phyloP scores from a whole-genome alignment of 352 stramenopile genomes.

The Globisporangium echinulatum region DNA sequence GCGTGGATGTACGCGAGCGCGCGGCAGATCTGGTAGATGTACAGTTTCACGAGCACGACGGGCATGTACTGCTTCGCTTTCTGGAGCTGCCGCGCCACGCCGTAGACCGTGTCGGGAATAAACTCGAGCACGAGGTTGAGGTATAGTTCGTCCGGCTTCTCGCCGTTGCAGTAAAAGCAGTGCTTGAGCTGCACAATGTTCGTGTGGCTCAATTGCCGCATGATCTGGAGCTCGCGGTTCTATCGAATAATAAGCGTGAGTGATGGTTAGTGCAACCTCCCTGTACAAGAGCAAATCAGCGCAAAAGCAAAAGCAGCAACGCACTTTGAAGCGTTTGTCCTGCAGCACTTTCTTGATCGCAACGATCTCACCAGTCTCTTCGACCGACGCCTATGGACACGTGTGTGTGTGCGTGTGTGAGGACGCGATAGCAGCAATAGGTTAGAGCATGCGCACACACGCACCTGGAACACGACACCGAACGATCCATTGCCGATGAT shows the following conservation, averaged over 20 bases:
- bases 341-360: conserved; percentile 99
- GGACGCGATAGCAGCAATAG: background rate
- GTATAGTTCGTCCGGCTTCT: conserved; percentile 96
- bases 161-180: conserved; percentile 98
- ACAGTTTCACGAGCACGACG: conserved; percentile 98
- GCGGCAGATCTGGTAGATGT: conserved; percentile 99
- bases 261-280: background rate
- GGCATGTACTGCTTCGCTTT: conserved; percentile 97
- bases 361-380: conserved; percentile 97
- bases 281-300: too few relatives aligned
- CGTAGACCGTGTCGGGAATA: conserved; percentile 99
- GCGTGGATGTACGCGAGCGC: conserved; percentile 97
- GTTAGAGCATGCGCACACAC: background rate
- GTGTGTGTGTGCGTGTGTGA: background rate
- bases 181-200: conserved; percentile 99
- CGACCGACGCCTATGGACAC: conserved; percentile 74
- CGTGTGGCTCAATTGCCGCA: conserved; percentile 96
- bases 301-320: background rate
- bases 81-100: conserved; percentile 93
- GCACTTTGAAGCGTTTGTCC: conserved; percentile 98
- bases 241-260: conserved; percentile 13
- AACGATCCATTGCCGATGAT: conserved; percentile 99
- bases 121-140: conserved; percentile 99
- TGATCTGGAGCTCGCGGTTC: conserved; percentile 99
- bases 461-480: conserved; percentile 96